These are phyloP conservation scores for Rhodotorula sp. DNA, from an alignment of 1,284 basidiomycete genomes.

Conservation along the genomic window DNA sequence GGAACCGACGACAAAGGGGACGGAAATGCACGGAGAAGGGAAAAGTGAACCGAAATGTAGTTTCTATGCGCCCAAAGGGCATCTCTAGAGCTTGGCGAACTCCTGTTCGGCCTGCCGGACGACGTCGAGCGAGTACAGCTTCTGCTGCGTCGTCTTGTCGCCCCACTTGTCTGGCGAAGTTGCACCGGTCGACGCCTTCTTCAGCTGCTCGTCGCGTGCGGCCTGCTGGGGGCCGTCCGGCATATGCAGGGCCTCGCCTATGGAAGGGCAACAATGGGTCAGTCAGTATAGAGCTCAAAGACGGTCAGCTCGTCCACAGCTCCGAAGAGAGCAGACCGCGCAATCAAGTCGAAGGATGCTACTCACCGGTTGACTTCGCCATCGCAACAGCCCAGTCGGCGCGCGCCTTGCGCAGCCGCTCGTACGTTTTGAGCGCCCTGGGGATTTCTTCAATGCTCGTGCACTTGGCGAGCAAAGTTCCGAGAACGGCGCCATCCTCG, in stretches of 20 bases:
- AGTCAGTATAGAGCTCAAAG: neutral
- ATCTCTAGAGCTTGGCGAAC: conserved; percentile 7
- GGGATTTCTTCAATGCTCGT: conserved; percentile 47
- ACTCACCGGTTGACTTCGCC: conserved; percentile 45
- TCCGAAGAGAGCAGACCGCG: too few species aligned
- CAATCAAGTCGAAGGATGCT: too few species aligned
- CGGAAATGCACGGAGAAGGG: neutral
- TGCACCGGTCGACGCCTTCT: conserved; percentile 10
- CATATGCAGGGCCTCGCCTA: conserved; percentile 50
- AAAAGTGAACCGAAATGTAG: too few species aligned
- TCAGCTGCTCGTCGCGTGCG: conserved; percentile 37
- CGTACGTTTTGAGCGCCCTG: conserved; percentile 47
- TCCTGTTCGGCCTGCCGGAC: conserved; percentile 21
- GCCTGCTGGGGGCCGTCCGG: conserved; percentile 41
- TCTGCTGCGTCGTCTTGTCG: conserved; percentile 21
- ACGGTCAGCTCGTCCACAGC: neutral
- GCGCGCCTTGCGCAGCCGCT: conserved; percentile 49
- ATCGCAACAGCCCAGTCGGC: conserved; percentile 50
- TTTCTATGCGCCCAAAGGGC: neutral
- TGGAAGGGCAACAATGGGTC: neutral
- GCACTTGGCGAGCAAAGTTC: conserved; percentile 48
- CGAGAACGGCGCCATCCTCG: conserved; percentile 51
- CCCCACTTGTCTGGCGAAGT: conserved; percentile 28
- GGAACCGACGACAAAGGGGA: neutral
- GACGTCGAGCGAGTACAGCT: conserved; percentile 20